phyloP scores from a whole-genome alignment of 1,284 basidiomycete species.

The Ustilago loliicola region DNA sequence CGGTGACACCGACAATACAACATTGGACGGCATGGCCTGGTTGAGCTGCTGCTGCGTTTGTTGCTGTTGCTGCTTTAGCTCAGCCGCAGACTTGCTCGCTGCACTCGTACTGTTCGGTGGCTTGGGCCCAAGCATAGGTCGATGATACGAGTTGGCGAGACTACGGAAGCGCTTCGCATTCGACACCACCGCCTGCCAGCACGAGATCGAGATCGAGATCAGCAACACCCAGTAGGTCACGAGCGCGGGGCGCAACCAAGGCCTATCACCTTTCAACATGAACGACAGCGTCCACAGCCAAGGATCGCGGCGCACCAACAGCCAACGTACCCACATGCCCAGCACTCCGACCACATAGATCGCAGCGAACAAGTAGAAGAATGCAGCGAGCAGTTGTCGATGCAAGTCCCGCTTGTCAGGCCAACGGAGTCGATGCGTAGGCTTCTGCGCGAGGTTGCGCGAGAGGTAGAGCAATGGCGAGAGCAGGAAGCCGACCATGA shows the following conservation, averaged over 20 bases:
- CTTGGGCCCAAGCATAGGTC: slow-evolving; percentile 33
- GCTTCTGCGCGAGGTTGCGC: slow-evolving; percentile 89
- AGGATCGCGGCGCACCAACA: slow-evolving; percentile 84
- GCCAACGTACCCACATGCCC: slow-evolving; percentile 92
- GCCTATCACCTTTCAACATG: slow-evolving; percentile 79
- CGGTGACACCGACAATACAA: slow-evolving; percentile 22
- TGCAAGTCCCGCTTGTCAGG: slow-evolving; percentile 89
- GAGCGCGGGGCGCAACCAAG: slow-evolving; percentile 86
- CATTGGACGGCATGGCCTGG: slow-evolving; percentile 13
- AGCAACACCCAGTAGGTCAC: slow-evolving; percentile 87
- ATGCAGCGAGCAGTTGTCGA: slow-evolving; percentile 84
- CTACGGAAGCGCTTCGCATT: slow-evolving; percentile 56
- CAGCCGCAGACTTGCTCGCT: slow-evolving; percentile 22
- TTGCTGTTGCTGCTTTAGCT: slow-evolving; percentile 37
- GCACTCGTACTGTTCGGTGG: slow-evolving; percentile 18
- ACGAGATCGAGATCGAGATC: slow-evolving; percentile 85
- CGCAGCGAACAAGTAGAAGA: slow-evolving; percentile 84
- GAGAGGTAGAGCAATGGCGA: slow-evolving; percentile 93
- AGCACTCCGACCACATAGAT: slow-evolving; percentile 87
- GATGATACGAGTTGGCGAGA: slow-evolving; percentile 38
- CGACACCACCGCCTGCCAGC: slow-evolving; percentile 78
- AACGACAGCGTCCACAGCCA: slow-evolving; percentile 82
- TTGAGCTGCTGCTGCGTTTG: slow-evolving; percentile 30
- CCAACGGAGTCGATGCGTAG: slow-evolving; percentile 87
- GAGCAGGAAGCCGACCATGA: slow-evolving; percentile 91